Percentiles rank a stretch among this genome's conserved stretches.
phyloP scores from a whole-genome alignment of 2,329 filamentous ascomycete species.

The Calonectria pteridis region DNA sequence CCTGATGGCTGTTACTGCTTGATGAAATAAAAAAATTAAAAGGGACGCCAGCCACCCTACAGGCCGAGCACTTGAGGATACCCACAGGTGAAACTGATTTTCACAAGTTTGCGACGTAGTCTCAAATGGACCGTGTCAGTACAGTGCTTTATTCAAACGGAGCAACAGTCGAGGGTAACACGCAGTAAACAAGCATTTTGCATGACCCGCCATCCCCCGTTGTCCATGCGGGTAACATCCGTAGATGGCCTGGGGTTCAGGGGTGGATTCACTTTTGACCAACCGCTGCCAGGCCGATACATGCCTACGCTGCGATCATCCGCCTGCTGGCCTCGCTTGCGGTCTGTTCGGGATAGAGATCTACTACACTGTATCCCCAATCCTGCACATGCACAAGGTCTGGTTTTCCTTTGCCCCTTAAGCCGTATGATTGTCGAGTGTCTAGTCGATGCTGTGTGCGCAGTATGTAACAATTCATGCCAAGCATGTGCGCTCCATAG shows the following conservation, averaged over 20 bases:
- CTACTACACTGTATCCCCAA: background rate
- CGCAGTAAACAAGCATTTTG: conserved; percentile 43
- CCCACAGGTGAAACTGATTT: background rate
- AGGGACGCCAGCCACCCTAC: conserved; percentile 1
- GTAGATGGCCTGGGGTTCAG: conserved; percentile 26
- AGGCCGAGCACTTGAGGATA: background rate
- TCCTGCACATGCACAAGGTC: background rate
- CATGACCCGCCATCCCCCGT: conserved; percentile 36
- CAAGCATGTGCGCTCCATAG: background rate
- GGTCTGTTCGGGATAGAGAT: background rate
- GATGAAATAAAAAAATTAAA: background rate
- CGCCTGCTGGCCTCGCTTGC: conserved; percentile 5
- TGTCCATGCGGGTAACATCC: conserved; percentile 36
- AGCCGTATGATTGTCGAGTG: background rate
- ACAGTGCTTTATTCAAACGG: conserved; percentile 3
- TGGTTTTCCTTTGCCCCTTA: background rate
- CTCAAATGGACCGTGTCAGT: conserved; percentile 5
- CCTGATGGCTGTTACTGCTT: conserved; percentile 15
- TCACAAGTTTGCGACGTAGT: background rate
- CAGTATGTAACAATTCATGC: background rate
- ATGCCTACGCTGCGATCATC: background rate
- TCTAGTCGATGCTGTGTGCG: background rate
- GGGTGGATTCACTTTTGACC: background rate
- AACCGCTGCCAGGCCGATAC: conserved; percentile 2
- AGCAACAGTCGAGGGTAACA: conserved; percentile 23